Conservation (phyloP, 2,329 filamentous ascomycete genomes). For the Calonectria pauciramosa region DNA sequence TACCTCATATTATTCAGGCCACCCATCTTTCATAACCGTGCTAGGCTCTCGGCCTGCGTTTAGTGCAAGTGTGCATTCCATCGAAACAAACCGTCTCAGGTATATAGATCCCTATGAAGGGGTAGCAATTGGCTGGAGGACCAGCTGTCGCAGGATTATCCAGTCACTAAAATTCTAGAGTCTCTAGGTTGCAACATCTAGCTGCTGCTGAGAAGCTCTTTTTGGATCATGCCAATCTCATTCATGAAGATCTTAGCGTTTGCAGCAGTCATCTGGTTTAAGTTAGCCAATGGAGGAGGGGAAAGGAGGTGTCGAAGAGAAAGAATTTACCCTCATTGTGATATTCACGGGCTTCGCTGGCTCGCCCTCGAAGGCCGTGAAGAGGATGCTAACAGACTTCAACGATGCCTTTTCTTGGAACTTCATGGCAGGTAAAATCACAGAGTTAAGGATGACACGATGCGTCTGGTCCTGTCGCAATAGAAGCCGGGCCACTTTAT, state of each 20-base stretch:
- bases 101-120: conserved; percentile 22
- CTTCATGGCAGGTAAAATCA: conserved; percentile 82
- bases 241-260: conserved; percentile 67
- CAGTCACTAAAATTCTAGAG: conserved; percentile 24
- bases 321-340: conserved; percentile 70
- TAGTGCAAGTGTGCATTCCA: conserved; percentile 21
- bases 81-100: conserved; percentile 25
- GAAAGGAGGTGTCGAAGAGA: not conserved
- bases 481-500: conserved; percentile 78
- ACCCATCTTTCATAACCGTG: conserved; percentile 22
- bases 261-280: conserved; percentile 64
- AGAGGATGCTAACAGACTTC: conserved; percentile 78
- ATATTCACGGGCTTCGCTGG: conserved; percentile 69
- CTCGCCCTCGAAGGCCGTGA: conserved; percentile 72
- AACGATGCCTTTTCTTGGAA: conserved; percentile 83
- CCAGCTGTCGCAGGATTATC: conserved; percentile 24
- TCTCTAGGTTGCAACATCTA: conserved; percentile 39
- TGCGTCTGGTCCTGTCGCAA: conserved; percentile 94
- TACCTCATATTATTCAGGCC: conserved; percentile 33
- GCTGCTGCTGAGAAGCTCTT: conserved; percentile 60
- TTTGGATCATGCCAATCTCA: conserved; percentile 64
- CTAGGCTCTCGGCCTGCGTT: conserved; percentile 25
- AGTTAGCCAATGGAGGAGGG: conserved; percentile 14
- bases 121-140: conserved; percentile 15
- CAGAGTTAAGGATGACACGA: conserved; percentile 88